Evolutionary conservation across 2,329 filamentous ascomycete species (phyloP).

Genomic region (Arthrobotrys pseudoclavata): DNA sequence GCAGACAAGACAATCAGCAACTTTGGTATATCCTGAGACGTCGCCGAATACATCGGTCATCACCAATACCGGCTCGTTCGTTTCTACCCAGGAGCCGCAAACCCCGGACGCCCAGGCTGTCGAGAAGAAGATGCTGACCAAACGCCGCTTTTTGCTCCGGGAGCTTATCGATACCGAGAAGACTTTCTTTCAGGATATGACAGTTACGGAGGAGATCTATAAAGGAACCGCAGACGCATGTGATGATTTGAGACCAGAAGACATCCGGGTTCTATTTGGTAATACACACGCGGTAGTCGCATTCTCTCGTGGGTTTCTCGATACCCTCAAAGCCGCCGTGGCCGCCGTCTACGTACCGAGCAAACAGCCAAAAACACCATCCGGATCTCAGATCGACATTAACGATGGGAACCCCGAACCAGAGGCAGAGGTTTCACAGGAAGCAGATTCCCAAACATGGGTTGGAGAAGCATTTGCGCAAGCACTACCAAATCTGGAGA

Average conservation of each 20-base stretch:
- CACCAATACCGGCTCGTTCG: constrained; percentile 62
- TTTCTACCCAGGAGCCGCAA: constrained; percentile 70
- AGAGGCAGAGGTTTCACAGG: constrained; percentile 67
- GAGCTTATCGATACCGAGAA: constrained; percentile 94
- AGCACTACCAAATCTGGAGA: constrained; percentile 73
- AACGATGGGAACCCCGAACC: constrained; percentile 59
- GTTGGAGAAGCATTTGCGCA: constrained; percentile 74
- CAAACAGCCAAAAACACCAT: constrained; percentile 61
- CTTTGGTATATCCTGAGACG: constrained; percentile 39
- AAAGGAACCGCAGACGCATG: constrained; percentile 90
- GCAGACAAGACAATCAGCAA: constrained; percentile 40
- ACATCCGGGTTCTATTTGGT: constrained; percentile 89
- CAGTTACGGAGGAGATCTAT: constrained; percentile 97
- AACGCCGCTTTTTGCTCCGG: constrained; percentile 86
- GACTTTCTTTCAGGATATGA: constrained; percentile 93
- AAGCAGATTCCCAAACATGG: constrained; percentile 73
- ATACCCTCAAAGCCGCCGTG: constrained; percentile 83
- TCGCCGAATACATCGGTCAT: constrained; percentile 56
- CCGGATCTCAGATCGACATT: constrained; percentile 65
- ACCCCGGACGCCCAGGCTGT: constrained; percentile 72
- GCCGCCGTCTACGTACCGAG: constrained; percentile 78
- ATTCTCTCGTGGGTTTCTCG: constrained; percentile 84
- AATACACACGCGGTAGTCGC: constrained; percentile 91
- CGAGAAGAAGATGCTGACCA: constrained; percentile 79
- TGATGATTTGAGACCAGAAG: constrained; percentile 82